A percentile compares a stretch with the other conserved stretches of the same genome.
Evolutionary conservation across 2,329 filamentous ascomycete genomes (phyloP).

Genomic region (Colletotrichum eremochloae): DNA sequence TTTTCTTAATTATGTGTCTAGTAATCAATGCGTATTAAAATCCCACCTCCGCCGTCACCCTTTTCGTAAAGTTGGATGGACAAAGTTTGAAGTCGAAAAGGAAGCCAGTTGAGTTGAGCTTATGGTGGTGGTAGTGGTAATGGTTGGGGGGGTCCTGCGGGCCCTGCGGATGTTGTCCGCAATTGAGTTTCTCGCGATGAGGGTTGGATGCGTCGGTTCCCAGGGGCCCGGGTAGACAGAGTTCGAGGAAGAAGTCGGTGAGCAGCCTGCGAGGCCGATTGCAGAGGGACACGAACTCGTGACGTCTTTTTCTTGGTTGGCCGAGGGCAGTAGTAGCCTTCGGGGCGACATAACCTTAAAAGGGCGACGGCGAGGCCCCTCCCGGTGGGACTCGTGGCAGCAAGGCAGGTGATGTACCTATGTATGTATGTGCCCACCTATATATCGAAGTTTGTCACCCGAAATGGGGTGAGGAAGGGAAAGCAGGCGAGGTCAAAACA

Average conservation of each 20-base stretch:
- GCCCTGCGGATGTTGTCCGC: neutral
- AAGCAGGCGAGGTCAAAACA: neutral
- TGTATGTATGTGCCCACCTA: neutral
- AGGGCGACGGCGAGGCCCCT: neutral
- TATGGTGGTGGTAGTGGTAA: neutral
- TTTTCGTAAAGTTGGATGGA: neutral
- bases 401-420: neutral
- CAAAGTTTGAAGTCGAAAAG: neutral
- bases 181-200: slow-evolving; percentile 1
- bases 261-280: neutral
- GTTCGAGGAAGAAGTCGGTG: neutral
- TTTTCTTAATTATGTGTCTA: neutral
- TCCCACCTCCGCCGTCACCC: neutral
- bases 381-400: neutral
- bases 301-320: neutral
- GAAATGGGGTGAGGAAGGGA: neutral
- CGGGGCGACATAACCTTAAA: neutral
- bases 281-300: neutral
- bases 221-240: neutral
- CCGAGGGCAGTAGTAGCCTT: neutral
- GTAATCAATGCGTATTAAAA: neutral
- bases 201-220: neutral
- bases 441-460: neutral
- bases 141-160: neutral
- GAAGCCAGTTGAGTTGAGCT: neutral